Conservation (phyloP, 169 alveolate species). For the Plasmodium knowlesi region DNA sequence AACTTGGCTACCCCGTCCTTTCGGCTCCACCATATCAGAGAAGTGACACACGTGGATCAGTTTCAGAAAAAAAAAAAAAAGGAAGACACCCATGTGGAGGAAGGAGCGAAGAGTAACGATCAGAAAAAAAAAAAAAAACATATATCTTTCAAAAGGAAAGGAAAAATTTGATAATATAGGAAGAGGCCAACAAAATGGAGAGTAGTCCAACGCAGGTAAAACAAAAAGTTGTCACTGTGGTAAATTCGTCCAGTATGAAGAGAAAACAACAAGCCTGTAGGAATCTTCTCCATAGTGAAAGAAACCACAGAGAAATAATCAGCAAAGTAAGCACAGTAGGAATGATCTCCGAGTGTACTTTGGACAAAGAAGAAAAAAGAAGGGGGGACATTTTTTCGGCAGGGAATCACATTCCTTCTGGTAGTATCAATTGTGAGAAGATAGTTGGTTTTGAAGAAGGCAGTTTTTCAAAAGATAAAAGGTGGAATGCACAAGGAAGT, state of each 20-base stretch:
- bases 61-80: not conserved
- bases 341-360: not conserved
- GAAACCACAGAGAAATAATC: not conserved
- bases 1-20: not conserved
- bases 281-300: not conserved
- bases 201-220: not conserved
- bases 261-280: not conserved
- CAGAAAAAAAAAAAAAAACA: not conserved
- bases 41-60: not conserved
- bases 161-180: not conserved
- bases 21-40: not conserved
- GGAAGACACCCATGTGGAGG: not conserved
- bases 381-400: not conserved
- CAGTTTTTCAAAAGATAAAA: not conserved
- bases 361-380: not conserved
- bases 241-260: not conserved
- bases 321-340: not conserved
- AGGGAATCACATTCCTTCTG: not conserved
- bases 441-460: not conserved
- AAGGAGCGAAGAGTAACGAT: not conserved
- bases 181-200: not conserved
- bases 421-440: not conserved
- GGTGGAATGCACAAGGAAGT: constrained; percentile 17
- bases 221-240: not conserved
- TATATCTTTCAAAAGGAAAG: not conserved